Evolutionary conservation across 164 flowering plant species (phyloP), one percentile per base, ranked within the genome.

Genomic region (Buxus sempervirens): DNA sequence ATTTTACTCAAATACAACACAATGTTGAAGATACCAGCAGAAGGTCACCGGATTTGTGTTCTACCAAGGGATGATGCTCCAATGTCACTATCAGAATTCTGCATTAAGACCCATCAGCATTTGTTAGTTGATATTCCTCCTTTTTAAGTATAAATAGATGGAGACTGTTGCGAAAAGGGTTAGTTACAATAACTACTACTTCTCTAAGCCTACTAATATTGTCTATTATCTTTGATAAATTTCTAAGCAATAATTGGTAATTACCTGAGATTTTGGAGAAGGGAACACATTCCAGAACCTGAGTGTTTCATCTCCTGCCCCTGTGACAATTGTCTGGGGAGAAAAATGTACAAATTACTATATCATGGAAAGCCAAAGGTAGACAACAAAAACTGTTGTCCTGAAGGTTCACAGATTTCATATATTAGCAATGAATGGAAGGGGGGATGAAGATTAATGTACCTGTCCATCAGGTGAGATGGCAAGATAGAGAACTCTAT

Each of bases 381-480:
- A 22, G n/a, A 13, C 1, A 49, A 51, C 7, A 9, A 42, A 68
- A 60, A 54, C 24, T 20, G 36, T 23, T 58, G 53, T 3, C 22
- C 16, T 45, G 51, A 15, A 48, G 32, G 26, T n/a, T 41, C 18
- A 14, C 49, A 60, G 8, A 23, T 58, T 5, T 12, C 60, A 25
- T 10, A 21, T 5, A 13, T 36, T 13, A 5, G 27, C 10, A 22
- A 27, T 6, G 62, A 63, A 61, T 25, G 16, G 7, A 27, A 45
- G 53, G 36, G 12, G 53, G 36, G 12, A 6, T 24, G 38, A 32
- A 49, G 59, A 22, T 32, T 21, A 32, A 60, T 23, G 6, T 79
- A 95, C 99, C 96, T 95, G 97, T 66, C 99, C 99, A 76, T 95
- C 98, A 38, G 99, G 99, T 65, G 99, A 95, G 59, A 89, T 81